Percentiles rank a stretch among this genome's conserved stretches.
Conservation (phyloP, 2,329 filamentous ascomycete genomes). For the Microsporum audouinii region DNA sequence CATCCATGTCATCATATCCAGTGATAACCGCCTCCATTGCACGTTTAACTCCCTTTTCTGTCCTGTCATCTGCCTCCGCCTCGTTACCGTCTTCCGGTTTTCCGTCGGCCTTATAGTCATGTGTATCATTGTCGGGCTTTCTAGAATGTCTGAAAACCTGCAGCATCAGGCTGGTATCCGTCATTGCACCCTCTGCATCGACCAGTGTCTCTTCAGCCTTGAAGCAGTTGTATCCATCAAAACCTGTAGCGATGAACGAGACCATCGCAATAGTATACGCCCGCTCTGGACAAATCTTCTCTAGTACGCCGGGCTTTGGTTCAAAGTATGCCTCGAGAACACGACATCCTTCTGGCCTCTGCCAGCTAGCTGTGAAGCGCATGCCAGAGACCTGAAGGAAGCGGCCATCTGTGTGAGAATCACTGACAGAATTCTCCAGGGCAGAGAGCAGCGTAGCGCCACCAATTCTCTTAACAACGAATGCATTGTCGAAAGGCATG, state of each 20-base stretch:
- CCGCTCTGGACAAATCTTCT: not conserved
- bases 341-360: not conserved
- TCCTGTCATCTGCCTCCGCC: not conserved
- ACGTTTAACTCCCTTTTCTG: not conserved
- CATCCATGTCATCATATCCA: not conserved
- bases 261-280: not conserved
- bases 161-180: not conserved
- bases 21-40: not conserved
- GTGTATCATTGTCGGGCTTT: not conserved
- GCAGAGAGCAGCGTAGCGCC: not conserved
- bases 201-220: not conserved
- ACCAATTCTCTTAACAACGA: not conserved
- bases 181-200: conserved; percentile 3
- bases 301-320: not conserved
- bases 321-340: not conserved
- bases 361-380: not conserved
- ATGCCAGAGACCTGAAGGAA: not conserved
- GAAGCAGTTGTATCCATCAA: not conserved
- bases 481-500: not conserved
- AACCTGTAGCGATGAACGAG: not conserved
- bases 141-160: not conserved
- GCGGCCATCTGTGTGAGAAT: not conserved
- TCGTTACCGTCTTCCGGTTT: not conserved
- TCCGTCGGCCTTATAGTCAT: not conserved
- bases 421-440: not conserved